A percentile compares a stretch with the other conserved stretches of the same genome.
Evolutionary conservation across 805 yeast species (phyloP).

Genomic region (Sungouiozyma intestinalis): DNA sequence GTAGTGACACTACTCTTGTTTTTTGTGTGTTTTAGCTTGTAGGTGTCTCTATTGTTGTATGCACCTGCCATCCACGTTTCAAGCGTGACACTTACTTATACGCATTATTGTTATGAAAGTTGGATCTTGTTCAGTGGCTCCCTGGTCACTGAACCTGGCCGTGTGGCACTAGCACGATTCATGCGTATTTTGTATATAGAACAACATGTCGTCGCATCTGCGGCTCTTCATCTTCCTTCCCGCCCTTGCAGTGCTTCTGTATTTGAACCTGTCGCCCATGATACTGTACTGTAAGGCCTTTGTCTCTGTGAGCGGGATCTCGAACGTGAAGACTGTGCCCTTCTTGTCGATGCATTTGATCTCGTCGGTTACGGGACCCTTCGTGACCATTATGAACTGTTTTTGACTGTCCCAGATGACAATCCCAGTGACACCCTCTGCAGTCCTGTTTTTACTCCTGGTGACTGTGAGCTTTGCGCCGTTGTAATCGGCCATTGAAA

Average conservation of each 20-base stretch:
- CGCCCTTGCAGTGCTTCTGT: constrained; percentile 70
- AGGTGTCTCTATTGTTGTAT: no score
- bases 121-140: no score
- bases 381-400: constrained; percentile 45
- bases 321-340: constrained; percentile 52
- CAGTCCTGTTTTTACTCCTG: constrained; percentile 43
- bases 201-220: constrained; percentile 49
- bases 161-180: no score
- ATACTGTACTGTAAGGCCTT: constrained; percentile 48
- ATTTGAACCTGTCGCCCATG: constrained; percentile 69
- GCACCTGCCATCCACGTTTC: no score
- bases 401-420: constrained; percentile 79
- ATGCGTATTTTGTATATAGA: no score
- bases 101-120: no score
- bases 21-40: no score
- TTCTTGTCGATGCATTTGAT: constrained; percentile 56
- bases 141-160: no score
- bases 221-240: constrained; percentile 79
- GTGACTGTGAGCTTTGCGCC: constrained; percentile 60
- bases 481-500: constrained; percentile 70
- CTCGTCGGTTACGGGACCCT: constrained; percentile 44
- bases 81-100: no score
- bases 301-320: constrained; percentile 31
- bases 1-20: no score
- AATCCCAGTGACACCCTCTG: constrained; percentile 60